A percentile compares a stretch with the other conserved stretches of the same genome.
phyloP scores from a whole-genome alignment of 768 basidiomycete genomes.

The Polyporus arcularius region DNA sequence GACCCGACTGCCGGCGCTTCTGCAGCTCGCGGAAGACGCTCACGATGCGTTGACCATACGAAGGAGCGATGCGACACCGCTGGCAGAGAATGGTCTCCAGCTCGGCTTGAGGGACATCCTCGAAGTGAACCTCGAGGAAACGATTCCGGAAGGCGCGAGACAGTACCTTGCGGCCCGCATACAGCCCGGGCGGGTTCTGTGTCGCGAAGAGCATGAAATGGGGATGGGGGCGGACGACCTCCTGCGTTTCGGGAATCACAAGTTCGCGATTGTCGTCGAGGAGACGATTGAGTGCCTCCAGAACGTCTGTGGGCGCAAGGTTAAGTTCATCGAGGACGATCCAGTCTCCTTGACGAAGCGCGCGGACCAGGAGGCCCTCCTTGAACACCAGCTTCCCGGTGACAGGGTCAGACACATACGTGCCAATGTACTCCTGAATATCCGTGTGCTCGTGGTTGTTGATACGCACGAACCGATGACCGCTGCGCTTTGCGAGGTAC shows the following conservation, averaged over 20 bases:
- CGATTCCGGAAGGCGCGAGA: constrained; percentile 97
- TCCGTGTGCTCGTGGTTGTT: constrained; percentile 99
- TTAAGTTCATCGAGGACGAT: constrained; percentile 98
- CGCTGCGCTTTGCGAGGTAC: constrained; percentile 89
- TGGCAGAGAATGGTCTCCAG: constrained; percentile 93
- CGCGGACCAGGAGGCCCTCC: constrained; percentile 92
- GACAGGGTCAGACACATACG: constrained; percentile 88
- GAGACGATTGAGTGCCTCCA: constrained; percentile 95
- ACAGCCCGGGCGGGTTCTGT: constrained; percentile 95
- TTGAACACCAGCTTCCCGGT: constrained; percentile 95
- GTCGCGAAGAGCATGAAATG: constrained; percentile 99
- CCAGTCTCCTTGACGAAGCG: constrained; percentile 92
- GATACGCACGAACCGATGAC: constrained; percentile 95
- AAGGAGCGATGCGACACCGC: constrained; percentile 89
- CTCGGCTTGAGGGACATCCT: constrained; percentile 93
- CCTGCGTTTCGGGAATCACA: constrained; percentile 93
- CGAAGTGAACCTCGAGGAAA: constrained; percentile 96
- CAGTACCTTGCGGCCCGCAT: constrained; percentile 91
- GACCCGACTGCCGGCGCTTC: constrained; percentile 83
- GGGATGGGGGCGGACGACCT: constrained; percentile 89
- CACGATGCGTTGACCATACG: constrained; percentile 90
- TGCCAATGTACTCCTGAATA: constrained; percentile 97
- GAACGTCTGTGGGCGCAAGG: constrained; percentile 94
- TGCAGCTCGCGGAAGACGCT: constrained; percentile 91
- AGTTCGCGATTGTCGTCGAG: constrained; percentile 98